These are phyloP conservation scores for Echites panduratus DNA, from an alignment of 257 asterid genomes.

Conservation along the genomic window DNA sequence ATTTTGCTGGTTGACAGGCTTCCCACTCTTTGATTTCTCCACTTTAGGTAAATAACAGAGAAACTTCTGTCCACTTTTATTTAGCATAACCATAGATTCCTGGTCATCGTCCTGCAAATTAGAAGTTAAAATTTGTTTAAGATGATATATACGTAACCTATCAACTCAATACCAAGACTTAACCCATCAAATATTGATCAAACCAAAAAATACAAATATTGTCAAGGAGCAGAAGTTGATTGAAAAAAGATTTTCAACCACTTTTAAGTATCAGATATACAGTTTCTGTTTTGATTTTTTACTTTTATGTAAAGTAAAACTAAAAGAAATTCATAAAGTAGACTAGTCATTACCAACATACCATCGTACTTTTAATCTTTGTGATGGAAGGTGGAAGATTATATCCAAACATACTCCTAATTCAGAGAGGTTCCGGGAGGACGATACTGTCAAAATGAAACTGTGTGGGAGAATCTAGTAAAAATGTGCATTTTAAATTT, in stretches of 20 bases:
- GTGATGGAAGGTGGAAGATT: not conserved
- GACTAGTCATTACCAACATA: not conserved
- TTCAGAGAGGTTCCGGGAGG: not conserved
- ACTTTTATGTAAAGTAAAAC: not conserved
- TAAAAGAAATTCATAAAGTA: not conserved
- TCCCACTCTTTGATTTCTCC: conserved; percentile 74
- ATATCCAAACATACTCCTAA: not conserved
- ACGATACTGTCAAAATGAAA: not conserved
- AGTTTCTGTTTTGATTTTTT: not conserved
- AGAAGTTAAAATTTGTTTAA: not conserved
- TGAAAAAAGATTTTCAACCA: not conserved
- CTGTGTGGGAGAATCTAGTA: not conserved
- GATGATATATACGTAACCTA: not conserved
- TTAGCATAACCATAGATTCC: conserved; percentile 70
- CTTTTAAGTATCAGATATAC: not conserved
- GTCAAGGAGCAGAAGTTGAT: not conserved
- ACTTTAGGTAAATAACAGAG: conserved; percentile 85
- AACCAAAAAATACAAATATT: not conserved
- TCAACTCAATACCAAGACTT: not conserved
- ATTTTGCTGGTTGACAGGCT: conserved; percentile 60
- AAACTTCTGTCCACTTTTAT: conserved; percentile 72
- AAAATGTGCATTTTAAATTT: not conserved
- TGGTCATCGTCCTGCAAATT: conserved; percentile 71
- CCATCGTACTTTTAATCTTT: not conserved
- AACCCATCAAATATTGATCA: not conserved